Evolutionary conservation across 805 yeast species (phyloP).

Genomic region (Suhomyces sp.): DNA sequence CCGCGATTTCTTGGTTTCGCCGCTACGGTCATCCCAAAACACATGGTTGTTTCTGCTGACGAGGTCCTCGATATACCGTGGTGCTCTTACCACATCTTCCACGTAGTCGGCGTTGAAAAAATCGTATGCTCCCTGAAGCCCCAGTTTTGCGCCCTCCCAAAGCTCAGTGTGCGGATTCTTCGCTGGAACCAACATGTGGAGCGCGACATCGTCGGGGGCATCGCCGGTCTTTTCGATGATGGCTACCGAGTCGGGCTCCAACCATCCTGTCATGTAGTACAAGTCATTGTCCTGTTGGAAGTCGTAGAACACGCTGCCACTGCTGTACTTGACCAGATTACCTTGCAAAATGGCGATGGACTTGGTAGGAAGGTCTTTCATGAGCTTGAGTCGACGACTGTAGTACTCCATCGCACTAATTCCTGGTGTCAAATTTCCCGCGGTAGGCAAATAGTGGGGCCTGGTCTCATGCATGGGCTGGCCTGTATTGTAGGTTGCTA

Average conservation of each 20-base stretch:
- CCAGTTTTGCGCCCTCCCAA: conserved; percentile 96
- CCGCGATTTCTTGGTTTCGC: conserved; percentile 9
- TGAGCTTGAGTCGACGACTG: conserved; percentile 61
- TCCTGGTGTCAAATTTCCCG: conserved; percentile 87
- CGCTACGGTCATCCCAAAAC: conserved; percentile 48
- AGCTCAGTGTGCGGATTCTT: conserved; percentile 73
- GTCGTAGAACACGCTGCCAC: conserved; percentile 87
- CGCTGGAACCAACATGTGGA: conserved; percentile 84
- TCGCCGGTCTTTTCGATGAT: conserved; percentile 60
- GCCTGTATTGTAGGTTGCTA: conserved; percentile 51
- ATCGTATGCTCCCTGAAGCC: conserved; percentile 75
- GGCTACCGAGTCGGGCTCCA: conserved; percentile 79
- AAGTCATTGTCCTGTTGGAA: conserved; percentile 92
- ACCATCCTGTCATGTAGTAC: conserved; percentile 86
- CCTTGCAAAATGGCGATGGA: conserved; percentile 78
- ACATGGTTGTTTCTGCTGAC: conserved; percentile 49
- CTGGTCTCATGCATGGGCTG: conserved; percentile 88
- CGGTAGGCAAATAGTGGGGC: conserved; percentile 62
- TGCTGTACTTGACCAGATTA: conserved; percentile 66
- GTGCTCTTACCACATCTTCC: conserved; percentile 46
- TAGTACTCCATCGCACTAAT: conserved; percentile 81
- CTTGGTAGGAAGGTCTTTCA: conserved; percentile 53
- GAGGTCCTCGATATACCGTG: conserved; percentile 44
- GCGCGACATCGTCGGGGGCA: conserved; percentile 45
- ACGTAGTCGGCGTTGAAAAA: conserved; percentile 86